Evolutionary conservation across 805 yeast species (phyloP).

Genomic region (Candida boleticola): DNA sequence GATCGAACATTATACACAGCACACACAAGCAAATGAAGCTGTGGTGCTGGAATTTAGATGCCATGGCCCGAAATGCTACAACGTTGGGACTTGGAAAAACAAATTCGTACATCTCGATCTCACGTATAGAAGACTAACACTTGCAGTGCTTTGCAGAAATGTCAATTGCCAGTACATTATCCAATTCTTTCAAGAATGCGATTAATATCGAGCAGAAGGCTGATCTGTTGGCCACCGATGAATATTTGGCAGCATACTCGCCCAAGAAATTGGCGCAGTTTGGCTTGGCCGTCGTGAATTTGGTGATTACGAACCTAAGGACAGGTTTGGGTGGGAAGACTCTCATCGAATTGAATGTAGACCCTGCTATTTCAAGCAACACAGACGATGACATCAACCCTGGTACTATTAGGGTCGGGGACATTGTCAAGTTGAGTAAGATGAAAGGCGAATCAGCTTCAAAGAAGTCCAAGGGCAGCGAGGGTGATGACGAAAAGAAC

Average conservation of each 20-base stretch:
- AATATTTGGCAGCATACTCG: conserved; percentile 36
- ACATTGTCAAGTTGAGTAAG: conserved; percentile 63
- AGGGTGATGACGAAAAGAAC: conserved; percentile 18
- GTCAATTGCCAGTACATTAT: conserved; percentile 8
- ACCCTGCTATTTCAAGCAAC: conserved; percentile 41
- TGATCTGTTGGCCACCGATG: conserved; percentile 32
- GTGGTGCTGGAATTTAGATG: conserved; percentile 1
- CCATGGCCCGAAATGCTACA: conserved; percentile 2
- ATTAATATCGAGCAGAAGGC: conserved; percentile 36
- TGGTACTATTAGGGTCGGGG: conserved; percentile 69
- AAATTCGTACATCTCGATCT: conserved; percentile 3
- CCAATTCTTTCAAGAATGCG: conserved; percentile 27
- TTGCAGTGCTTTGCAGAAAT: not conserved
- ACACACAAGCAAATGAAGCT: too few relatives aligned
- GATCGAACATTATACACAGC: not conserved
- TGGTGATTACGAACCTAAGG: conserved; percentile 56
- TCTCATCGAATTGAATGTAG: conserved; percentile 60
- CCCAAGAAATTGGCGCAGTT: conserved; percentile 64
- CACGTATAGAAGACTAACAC: not conserved
- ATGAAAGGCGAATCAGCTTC: conserved; percentile 26
- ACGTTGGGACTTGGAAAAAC: conserved; percentile 5
- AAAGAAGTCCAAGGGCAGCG: conserved; percentile 19
- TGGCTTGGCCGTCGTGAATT: conserved; percentile 75
- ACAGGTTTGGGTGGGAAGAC: conserved; percentile 81
- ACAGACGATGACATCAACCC: conserved; percentile 31